phyloP scores from a whole-genome alignment of 2,329 filamentous ascomycete species.

The Aquanectria penicillioides region DNA sequence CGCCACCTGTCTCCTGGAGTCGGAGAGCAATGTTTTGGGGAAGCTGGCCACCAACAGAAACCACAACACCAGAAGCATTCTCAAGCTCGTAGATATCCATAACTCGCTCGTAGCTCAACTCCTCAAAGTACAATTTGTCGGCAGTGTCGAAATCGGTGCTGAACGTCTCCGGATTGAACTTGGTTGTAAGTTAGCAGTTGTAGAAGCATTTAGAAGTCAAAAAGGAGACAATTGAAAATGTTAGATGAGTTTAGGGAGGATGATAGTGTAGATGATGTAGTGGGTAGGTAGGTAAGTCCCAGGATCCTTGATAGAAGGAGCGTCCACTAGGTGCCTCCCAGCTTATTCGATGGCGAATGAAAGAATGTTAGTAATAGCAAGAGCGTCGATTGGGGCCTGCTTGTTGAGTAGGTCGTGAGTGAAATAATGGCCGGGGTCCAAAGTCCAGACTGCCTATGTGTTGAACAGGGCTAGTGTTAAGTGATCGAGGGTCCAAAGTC shows the following conservation, averaged over 20 bases:
- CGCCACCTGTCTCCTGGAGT: slow-evolving; percentile 89
- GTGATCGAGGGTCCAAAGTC: too few relatives aligned
- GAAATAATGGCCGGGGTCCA: too few relatives aligned
- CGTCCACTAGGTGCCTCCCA: neutral
- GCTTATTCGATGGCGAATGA: too few relatives aligned
- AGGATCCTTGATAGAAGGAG: neutral
- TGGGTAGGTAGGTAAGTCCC: neutral
- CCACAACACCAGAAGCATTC: slow-evolving; percentile 84
- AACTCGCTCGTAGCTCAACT: slow-evolving; percentile 94
- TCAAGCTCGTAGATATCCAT: slow-evolving; percentile 99
- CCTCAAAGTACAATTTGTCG: slow-evolving; percentile 95
- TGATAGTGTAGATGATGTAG: neutral
- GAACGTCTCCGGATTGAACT: slow-evolving; percentile 83
- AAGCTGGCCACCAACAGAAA: slow-evolving; percentile 94
- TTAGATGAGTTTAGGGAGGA: neutral
- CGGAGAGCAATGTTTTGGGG: slow-evolving; percentile 97
- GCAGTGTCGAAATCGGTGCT: slow-evolving; percentile 88
- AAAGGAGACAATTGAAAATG: neutral
- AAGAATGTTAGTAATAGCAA: too few relatives aligned
- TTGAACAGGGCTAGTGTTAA: too few relatives aligned
- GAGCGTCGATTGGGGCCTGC: too few relatives aligned
- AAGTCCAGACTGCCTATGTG: too few relatives aligned
- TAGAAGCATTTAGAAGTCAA: neutral
- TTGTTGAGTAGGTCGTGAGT: too few relatives aligned
- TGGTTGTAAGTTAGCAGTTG: slow-evolving; percentile 7